Evolutionary conservation across 768 basidiomycete species (phyloP), one percentile per base, ranked within the genome.

Genomic region (Neoboletus magnificus): DNA sequence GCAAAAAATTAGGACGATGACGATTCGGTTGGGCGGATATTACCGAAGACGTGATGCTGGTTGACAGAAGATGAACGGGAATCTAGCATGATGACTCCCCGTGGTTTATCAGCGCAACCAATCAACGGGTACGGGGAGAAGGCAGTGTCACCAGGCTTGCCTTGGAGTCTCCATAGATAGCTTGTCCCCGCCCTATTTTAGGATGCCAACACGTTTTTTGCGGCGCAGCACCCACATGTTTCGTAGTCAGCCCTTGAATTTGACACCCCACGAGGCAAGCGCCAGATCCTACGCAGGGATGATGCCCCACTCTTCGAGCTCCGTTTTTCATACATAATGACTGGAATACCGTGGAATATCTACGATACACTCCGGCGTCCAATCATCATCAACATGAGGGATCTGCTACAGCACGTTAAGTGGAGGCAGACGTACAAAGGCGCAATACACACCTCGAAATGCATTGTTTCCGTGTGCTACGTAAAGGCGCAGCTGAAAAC

Each of bases 11-110:
- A 56, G 45, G 41, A 50, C 50, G 66, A 63, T 62, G 65, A 63
- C 57, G 63, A 57, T 61, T 57, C 45, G 43, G 56, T 30, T 56
- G 37, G 44, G 51, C 70, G 70, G 70, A 71, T 65, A 71, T 71
- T 71, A 71, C 68, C 70, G 70, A 73, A 52, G 60, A 57, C 64
- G 63, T 68, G 62, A 62, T 71, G 70, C 53, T 55, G 57, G 60
- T 62, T 63, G 61, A 60, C 56, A 56, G 40, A 54, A 60, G 54
- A 62, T 62, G 66, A 70, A 73, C 68, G 71, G 71, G 66, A 71
- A 71, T 64, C 71, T 63, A 61, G 61, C 61, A 63, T 61, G 64
- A 68, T 59, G 61, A 66, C 62, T 60, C 67, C 60, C 56, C 66
- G 64, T 71, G 66, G 62, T 55, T 63, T 65, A 70, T 68, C 71